These are phyloP conservation scores for Trametes cubensis DNA, from an alignment of 768 basidiomycete species.

Conservation along the genomic window DNA sequence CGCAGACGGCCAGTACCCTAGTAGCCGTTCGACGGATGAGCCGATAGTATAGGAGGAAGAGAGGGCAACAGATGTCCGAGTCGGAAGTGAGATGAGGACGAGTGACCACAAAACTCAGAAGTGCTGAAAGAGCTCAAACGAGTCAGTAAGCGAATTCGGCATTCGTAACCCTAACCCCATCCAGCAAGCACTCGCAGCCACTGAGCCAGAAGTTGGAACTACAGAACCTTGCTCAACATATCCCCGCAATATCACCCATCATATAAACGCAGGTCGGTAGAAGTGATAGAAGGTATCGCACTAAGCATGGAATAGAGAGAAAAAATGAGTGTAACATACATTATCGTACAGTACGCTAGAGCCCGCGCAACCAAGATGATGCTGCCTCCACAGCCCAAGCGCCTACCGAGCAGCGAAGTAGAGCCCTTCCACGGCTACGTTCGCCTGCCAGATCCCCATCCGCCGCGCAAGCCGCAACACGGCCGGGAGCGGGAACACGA, in stretches of 20 bases:
- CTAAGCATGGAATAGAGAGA: background rate
- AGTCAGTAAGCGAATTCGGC: constrained; percentile 10
- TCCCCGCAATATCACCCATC: too few species aligned
- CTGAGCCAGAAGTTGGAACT: too few species aligned
- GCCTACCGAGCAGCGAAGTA: constrained; percentile 43
- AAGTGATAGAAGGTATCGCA: background rate
- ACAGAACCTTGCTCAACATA: too few species aligned
- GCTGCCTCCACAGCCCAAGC: background rate
- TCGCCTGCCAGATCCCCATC: constrained; percentile 82
- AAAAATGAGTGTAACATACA: constrained; percentile 12
- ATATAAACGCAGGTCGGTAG: too few species aligned
- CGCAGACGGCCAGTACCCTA: background rate
- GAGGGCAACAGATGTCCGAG: constrained; percentile 12
- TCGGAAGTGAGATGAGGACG: constrained; percentile 15
- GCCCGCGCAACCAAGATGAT: background rate
- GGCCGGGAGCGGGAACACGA: constrained; percentile 70
- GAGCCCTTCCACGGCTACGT: constrained; percentile 75
- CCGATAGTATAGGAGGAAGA: background rate
- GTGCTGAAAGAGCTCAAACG: background rate
- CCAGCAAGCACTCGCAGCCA: too few species aligned
- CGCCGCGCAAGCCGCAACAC: constrained; percentile 64
- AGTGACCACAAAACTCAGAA: background rate
- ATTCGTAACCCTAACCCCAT: constrained; percentile 22
- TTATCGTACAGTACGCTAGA: constrained; percentile 21
- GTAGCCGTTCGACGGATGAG: background rate